Evolutionary conservation across 768 basidiomycete species (phyloP).

Genomic region (Mycena epipterygia): DNA sequence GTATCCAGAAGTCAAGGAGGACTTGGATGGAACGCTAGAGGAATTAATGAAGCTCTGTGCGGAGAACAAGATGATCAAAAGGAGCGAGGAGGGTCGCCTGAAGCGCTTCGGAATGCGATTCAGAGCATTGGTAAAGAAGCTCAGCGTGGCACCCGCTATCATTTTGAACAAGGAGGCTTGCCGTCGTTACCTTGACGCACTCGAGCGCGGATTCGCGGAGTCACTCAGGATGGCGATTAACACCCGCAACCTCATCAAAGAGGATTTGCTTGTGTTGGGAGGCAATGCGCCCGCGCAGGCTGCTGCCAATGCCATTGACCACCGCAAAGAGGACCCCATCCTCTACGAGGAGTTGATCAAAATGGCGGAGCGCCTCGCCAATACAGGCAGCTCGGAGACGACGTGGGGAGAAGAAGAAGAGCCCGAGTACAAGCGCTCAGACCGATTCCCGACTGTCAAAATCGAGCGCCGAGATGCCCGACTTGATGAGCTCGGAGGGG

Average conservation of each 20-base stretch:
- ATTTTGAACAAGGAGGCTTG: too few relatives aligned
- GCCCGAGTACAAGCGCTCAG: too few relatives aligned
- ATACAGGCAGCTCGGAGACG: neutral
- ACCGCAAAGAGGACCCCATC: constrained; percentile 24
- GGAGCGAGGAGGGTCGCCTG: constrained; percentile 14
- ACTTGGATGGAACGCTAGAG: constrained; percentile 14
- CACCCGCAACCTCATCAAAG: constrained; percentile 7
- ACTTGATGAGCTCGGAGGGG: constrained; percentile 11
- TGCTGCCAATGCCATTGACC: neutral
- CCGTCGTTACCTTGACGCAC: constrained; percentile 19
- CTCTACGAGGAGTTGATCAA: constrained; percentile 15
- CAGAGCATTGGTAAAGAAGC: constrained; percentile 9
- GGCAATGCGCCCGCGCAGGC: neutral
- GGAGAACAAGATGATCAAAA: neutral
- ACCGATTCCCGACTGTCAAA: constrained; percentile 20
- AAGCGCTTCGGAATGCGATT: constrained; percentile 20
- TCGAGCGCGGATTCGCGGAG: constrained; percentile 21
- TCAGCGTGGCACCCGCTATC: constrained; percentile 5
- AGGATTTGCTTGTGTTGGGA: neutral
- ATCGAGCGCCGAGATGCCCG: constrained; percentile 12
- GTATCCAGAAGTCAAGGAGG: constrained; percentile 24
- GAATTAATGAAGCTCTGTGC: constrained; percentile 14
- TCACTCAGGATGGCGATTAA: constrained; percentile 9
- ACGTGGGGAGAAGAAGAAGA: neutral
- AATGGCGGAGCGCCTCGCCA: constrained; percentile 25